These are phyloP conservation scores for Collybia nuda DNA, from an alignment of 768 basidiomycete genomes.

Conservation along the genomic window DNA sequence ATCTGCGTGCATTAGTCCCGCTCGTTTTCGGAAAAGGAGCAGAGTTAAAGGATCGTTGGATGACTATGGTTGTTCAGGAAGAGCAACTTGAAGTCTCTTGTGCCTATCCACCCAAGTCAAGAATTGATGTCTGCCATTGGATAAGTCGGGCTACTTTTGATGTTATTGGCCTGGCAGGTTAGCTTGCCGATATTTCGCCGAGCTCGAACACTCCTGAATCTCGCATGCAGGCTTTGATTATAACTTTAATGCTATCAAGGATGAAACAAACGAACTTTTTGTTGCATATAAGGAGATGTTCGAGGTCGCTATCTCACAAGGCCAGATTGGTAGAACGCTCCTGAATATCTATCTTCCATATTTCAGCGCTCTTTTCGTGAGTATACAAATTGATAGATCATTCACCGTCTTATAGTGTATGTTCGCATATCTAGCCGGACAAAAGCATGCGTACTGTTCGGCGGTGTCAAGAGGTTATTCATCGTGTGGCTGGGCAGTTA, in stretches of 20 bases:
- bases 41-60: constrained; percentile 63
- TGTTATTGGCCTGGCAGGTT: constrained; percentile 87
- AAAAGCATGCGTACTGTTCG: constrained; percentile 45
- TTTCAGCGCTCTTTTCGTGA: constrained; percentile 53
- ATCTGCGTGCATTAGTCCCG: constrained; percentile 69
- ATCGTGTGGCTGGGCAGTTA: constrained; percentile 69
- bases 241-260: constrained; percentile 78
- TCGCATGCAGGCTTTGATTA: constrained; percentile 72
- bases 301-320: constrained; percentile 64
- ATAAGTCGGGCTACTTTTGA: constrained; percentile 85
- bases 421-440: constrained; percentile 46
- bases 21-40: constrained; percentile 69
- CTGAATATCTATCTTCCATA: constrained; percentile 60
- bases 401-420: neutral
- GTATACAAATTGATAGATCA: constrained; percentile 19
- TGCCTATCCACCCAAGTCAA: constrained; percentile 25
- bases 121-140: constrained; percentile 79
- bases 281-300: constrained; percentile 87
- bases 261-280: constrained; percentile 78
- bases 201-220: neutral
- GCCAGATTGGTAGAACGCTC: constrained; percentile 40
- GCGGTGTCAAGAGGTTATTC: constrained; percentile 61
- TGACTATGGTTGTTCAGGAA: constrained; percentile 34
- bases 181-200: constrained; percentile 2
- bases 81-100: constrained; percentile 24